phyloP scores from a whole-genome alignment of 164 flowering plant genomes.

The Platanus orientalis region DNA sequence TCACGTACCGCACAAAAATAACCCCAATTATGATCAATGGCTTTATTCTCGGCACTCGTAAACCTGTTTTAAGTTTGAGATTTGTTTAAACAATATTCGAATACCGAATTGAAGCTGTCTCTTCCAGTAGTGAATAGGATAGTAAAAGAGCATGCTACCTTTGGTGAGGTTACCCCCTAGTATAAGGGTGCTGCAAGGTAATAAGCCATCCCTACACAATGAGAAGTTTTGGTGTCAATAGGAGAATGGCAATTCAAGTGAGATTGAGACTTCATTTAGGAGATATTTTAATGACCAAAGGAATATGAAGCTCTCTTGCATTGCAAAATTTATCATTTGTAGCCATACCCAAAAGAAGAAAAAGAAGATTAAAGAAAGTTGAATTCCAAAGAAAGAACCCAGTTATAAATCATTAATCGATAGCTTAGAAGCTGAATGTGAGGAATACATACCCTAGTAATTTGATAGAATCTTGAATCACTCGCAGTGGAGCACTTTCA shows the following conservation, averaged over 20 bases:
- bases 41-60: constrained; percentile 33
- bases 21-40: constrained; percentile 40
- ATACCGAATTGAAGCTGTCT: no score
- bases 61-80: constrained; percentile 32
- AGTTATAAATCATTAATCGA: no score
- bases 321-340: no score
- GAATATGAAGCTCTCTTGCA: no score
- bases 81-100: neutral
- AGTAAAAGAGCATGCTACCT: constrained; percentile 38
- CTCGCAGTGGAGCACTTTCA: constrained; percentile 65
- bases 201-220: constrained; percentile 68
- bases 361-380: no score
- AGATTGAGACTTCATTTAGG: no score
- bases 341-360: no score
- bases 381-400: no score
- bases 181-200: constrained; percentile 87
- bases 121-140: neutral
- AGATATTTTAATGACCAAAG: no score
- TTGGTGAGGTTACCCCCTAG: constrained; percentile 87
- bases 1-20: constrained; percentile 45
- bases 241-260: neutral
- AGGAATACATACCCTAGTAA: constrained; percentile 66
- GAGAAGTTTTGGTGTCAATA: neutral
- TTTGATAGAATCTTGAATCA: constrained; percentile 65
- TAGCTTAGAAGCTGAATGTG: no score